Conservation (phyloP, 2,329 filamentous ascomycete genomes). For the Fusarium mexicanum region DNA sequence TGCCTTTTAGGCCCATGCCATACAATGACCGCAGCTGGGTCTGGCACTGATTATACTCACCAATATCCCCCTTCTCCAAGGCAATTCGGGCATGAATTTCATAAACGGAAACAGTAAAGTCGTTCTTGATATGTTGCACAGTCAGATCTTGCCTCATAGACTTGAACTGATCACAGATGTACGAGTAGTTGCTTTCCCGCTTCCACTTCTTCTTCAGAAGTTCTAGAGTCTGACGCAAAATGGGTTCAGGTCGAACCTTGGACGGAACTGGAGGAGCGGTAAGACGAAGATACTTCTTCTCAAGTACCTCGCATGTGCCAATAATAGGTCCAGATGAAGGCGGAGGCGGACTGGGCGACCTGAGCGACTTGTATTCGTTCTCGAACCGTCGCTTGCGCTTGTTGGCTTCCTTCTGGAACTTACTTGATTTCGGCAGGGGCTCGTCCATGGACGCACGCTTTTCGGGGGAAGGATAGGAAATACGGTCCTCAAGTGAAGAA, state of each 20-base stretch:
- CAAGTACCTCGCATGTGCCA: slow-evolving; percentile 82
- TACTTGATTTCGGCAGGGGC: slow-evolving; percentile 72
- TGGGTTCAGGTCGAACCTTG: slow-evolving; percentile 82
- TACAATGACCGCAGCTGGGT: slow-evolving; percentile 96
- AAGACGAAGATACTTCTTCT: slow-evolving; percentile 95
- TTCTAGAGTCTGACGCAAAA: slow-evolving; percentile 86
- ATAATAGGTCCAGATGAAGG: slow-evolving; percentile 77
- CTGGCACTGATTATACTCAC: slow-evolving; percentile 99
- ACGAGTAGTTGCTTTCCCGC: slow-evolving; percentile 91
- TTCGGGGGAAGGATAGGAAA: slow-evolving; percentile 66
- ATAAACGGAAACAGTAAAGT: slow-evolving; percentile 96
- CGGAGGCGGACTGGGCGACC: slow-evolving; percentile 66
- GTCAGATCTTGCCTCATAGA: slow-evolving; percentile 97
- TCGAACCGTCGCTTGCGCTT: slow-evolving; percentile 91
- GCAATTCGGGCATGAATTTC: slow-evolving; percentile 98
- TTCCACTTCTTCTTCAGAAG: slow-evolving; percentile 95
- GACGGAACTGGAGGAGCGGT: slow-evolving; percentile 90
- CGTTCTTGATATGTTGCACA: slow-evolving; percentile 95
- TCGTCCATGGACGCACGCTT: slow-evolving; percentile 58
- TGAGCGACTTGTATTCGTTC: slow-evolving; percentile 67
- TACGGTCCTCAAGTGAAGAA: slow-evolving; percentile 75
- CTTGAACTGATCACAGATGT: slow-evolving; percentile 99
- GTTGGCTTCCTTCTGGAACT: slow-evolving; percentile 91
- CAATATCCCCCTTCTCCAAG: slow-evolving; percentile 96
- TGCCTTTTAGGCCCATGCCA: slow-evolving; percentile 84